Percentiles rank a stretch among this genome's conserved stretches.
Evolutionary conservation across 228 moss, liverwort and hornwort genomes (phyloP).

Genomic region (Sphagnum magellanicum): DNA sequence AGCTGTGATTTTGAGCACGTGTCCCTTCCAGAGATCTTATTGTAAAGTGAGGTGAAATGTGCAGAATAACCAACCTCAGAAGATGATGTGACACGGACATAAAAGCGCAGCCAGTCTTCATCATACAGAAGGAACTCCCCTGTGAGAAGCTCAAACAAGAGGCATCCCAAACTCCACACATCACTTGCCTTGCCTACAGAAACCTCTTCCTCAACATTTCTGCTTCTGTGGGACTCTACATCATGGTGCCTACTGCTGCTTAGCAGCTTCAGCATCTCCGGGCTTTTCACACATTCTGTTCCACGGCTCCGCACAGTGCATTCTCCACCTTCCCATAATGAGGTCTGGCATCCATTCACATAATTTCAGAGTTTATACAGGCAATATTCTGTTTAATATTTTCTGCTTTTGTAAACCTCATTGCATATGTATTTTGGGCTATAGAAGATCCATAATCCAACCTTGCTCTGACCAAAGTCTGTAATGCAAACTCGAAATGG

Average conservation of each 20-base stretch:
- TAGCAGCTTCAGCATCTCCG: slow-evolving; percentile 80
- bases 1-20: too few relatives aligned
- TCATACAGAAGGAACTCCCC: slow-evolving; percentile 88
- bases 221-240: neutral
- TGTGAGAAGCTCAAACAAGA: slow-evolving; percentile 83
- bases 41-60: neutral
- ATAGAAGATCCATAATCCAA: slow-evolving; percentile 5
- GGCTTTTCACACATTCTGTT: slow-evolving; percentile 90
- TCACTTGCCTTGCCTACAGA: slow-evolving; percentile 74
- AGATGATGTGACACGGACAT: slow-evolving; percentile 69
- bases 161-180: slow-evolving; percentile 86
- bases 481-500: slow-evolving; percentile 74
- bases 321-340: slow-evolving; percentile 61
- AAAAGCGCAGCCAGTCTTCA: slow-evolving; percentile 91
- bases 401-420: neutral
- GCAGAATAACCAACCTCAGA: slow-evolving; percentile 42
- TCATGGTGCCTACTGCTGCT: slow-evolving; percentile 24
- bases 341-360: slow-evolving; percentile 30
- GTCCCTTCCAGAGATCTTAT: too few relatives aligned
- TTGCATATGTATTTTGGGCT: neutral
- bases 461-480: slow-evolving; percentile 99
- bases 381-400: neutral
- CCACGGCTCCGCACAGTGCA: slow-evolving; percentile 83
- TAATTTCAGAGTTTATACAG: neutral
- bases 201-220: slow-evolving; percentile 15